Percentiles rank a stretch among this genome's conserved stretches.
These are phyloP conservation scores for Millerozyma acaciae DNA, from an alignment of 805 yeast species.

Conservation along the genomic window DNA sequence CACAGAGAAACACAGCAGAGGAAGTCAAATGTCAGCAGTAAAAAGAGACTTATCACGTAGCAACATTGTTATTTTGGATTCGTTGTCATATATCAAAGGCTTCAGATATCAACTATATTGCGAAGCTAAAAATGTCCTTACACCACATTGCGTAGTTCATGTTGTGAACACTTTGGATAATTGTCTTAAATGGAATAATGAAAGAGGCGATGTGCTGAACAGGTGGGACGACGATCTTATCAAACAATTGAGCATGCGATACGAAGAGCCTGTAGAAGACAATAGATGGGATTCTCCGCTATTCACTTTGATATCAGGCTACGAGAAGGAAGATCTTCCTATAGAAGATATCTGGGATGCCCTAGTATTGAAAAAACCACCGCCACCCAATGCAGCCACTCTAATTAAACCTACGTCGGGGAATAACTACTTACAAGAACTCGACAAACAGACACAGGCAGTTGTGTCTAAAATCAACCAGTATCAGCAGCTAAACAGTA, in stretches of 20 bases:
- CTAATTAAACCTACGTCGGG: slow-evolving; percentile 75
- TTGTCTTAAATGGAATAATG: slow-evolving; percentile 60
- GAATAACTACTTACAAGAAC: slow-evolving; percentile 68
- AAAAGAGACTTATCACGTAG: slow-evolving; percentile 69
- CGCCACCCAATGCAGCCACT: slow-evolving; percentile 84
- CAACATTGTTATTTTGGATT: slow-evolving; percentile 78
- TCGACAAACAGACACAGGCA: slow-evolving; percentile 66
- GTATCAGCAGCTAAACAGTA: slow-evolving; percentile 49
- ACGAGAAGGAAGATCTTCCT: slow-evolving; percentile 49
- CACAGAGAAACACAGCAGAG: slow-evolving; percentile 77
- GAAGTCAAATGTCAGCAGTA: slow-evolving; percentile 83
- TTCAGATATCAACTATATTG: slow-evolving; percentile 91
- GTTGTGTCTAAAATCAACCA: slow-evolving; percentile 62
- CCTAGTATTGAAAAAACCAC: slow-evolving; percentile 54
- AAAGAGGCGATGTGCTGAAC: slow-evolving; percentile 21
- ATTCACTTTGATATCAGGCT: slow-evolving; percentile 58
- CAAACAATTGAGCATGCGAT: slow-evolving; percentile 71
- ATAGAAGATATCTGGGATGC: slow-evolving; percentile 66
- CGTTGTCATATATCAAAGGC: slow-evolving; percentile 88
- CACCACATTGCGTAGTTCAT: slow-evolving; percentile 81
- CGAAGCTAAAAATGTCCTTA: slow-evolving; percentile 81
- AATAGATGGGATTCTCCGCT: slow-evolving; percentile 94
- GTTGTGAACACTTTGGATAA: slow-evolving; percentile 63
- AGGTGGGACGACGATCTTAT: slow-evolving; percentile 67
- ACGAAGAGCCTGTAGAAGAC: slow-evolving; percentile 86